phyloP scores from a whole-genome alignment of 1,284 basidiomycete species.

The Vanrija sp. region DNA sequence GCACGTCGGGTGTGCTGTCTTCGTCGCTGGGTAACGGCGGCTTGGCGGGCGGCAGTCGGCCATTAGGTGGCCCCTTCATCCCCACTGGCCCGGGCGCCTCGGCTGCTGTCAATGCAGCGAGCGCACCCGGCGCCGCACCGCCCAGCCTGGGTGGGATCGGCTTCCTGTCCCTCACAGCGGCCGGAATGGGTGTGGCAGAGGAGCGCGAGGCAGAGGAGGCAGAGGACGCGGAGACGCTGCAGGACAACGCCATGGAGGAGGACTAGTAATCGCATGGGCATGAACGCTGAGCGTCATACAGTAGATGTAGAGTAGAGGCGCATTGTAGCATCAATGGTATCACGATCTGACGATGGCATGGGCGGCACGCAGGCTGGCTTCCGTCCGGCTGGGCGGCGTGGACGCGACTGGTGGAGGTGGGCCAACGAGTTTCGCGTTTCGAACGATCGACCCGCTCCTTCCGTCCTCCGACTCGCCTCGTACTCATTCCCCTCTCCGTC shows the following conservation, averaged over 20 bases:
- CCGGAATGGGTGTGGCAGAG: no score
- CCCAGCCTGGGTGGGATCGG: conserved; percentile 35
- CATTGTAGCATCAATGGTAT: no score
- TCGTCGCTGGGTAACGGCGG: conserved; percentile 24
- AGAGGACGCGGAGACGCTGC: no score
- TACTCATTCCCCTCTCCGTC: not conserved
- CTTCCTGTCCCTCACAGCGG: conserved; percentile 14
- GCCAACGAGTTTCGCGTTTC: not conserved
- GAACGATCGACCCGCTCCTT: not conserved
- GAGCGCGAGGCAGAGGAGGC: no score
- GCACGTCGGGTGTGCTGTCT: conserved; percentile 29
- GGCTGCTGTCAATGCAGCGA: conserved; percentile 12
- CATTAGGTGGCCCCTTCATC: conserved; percentile 28
- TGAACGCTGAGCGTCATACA: no score
- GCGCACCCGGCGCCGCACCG: conserved; percentile 14
- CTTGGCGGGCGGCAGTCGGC: conserved; percentile 5
- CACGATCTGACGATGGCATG: no score
- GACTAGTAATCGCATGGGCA: no score
- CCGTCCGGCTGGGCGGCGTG: no score
- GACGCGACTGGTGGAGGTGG: no score
- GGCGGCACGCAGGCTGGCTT: no score
- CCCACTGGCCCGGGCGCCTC: conserved; percentile 20
- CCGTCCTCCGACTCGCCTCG: not conserved
- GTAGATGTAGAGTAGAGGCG: no score
- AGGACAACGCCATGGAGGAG: no score